Conservation (phyloP, 768 basidiomycete species). For the Amanita molliuscula region DNA sequence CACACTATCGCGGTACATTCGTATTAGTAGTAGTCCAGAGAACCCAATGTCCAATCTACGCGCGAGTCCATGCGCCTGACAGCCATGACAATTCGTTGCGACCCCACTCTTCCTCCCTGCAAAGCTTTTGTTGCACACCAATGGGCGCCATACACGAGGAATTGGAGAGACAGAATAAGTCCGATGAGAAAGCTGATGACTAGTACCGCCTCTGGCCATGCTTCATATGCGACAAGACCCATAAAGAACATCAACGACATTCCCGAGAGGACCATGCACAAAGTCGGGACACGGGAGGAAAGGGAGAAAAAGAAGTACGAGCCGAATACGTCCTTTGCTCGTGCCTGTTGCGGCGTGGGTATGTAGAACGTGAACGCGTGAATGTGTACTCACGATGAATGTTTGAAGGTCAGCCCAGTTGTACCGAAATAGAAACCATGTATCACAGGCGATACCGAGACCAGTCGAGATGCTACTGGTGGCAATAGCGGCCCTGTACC, state of each 20-base stretch:
- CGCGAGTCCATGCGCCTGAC: no score
- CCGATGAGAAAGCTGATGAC: slow-evolving; percentile 50
- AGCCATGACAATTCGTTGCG: no score
- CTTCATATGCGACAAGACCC: slow-evolving; percentile 47
- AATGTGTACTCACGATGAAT: no score
- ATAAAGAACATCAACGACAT: slow-evolving; percentile 53
- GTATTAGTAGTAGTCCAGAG: no score
- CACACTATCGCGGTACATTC: no score
- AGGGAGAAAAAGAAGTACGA: slow-evolving; percentile 63
- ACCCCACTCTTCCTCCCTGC: neutral
- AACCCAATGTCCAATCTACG: no score
- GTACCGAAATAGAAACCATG: slow-evolving; percentile 61
- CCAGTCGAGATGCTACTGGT: slow-evolving; percentile 51
- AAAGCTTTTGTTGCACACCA: slow-evolving; percentile 15
- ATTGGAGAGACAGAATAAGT: slow-evolving; percentile 51
- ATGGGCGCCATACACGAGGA: slow-evolving; percentile 45
- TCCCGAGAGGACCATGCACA: slow-evolving; percentile 49
- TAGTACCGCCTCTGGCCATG: slow-evolving; percentile 55
- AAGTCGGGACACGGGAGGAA: slow-evolving; percentile 49
- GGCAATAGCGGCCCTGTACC: slow-evolving; percentile 43
- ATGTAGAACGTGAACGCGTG: no score
- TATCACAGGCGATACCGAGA: slow-evolving; percentile 50
- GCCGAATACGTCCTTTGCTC: slow-evolving; percentile 46
- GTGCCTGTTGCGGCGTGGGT: slow-evolving; percentile 19
- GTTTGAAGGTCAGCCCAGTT: slow-evolving; percentile 38